Percentiles rank a stretch among this genome's conserved stretches.
These are phyloP conservation scores for Harringtonia aguacate DNA, from an alignment of 2,329 filamentous ascomycete species.

Conservation along the genomic window DNA sequence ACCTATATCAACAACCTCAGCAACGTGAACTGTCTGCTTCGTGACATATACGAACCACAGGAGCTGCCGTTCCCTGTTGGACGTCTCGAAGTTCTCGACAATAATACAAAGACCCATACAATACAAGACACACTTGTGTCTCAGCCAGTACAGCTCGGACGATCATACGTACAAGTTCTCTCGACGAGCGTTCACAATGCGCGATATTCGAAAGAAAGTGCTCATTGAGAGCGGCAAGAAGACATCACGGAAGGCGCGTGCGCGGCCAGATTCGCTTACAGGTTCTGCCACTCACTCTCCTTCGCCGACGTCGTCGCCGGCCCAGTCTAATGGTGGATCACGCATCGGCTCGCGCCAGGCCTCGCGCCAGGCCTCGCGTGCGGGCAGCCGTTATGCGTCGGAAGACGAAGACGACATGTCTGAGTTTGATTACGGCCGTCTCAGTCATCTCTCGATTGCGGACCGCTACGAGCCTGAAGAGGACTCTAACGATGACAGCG, in stretches of 20 bases:
- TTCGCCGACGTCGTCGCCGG: conserved; percentile 48
- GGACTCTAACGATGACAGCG: conserved; percentile 44
- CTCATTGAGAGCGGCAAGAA: conserved; percentile 63
- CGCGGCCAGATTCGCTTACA: conserved; percentile 42
- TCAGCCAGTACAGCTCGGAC: too few species aligned
- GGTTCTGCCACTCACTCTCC: conserved; percentile 37
- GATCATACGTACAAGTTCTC: too few species aligned
- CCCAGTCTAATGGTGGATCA: conserved; percentile 39
- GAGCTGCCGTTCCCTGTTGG: neutral
- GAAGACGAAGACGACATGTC: conserved; percentile 43
- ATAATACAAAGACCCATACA: too few species aligned
- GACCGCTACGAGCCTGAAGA: conserved; percentile 30
- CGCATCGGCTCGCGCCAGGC: conserved; percentile 44
- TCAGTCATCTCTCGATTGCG: neutral
- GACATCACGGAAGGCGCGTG: conserved; percentile 55
- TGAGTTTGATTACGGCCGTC: neutral
- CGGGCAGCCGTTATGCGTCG: conserved; percentile 44
- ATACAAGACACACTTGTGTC: too few species aligned
- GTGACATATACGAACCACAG: neutral
- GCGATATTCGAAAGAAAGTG: conserved; percentile 56
- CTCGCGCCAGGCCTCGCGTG: conserved; percentile 37
- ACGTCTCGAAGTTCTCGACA: neutral
- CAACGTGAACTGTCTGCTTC: too few species aligned
- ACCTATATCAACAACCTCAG: neutral
- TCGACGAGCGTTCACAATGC: conserved; percentile 43